These are phyloP conservation scores for Boletales sp. DNA, from an alignment of 768 basidiomycete species.

Conservation along the genomic window DNA sequence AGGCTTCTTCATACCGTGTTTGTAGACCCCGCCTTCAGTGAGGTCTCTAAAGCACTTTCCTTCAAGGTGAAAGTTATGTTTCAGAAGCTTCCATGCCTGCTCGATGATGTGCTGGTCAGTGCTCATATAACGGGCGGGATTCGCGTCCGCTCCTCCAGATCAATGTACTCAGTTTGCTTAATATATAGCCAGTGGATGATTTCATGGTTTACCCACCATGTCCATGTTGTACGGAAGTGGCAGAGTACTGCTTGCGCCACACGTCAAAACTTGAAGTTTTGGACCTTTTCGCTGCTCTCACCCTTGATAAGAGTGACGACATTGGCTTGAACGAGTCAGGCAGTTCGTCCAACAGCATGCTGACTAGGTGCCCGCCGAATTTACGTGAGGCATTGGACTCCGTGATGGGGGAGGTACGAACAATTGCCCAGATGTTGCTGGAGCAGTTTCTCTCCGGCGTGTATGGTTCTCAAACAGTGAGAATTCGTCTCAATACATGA, in stretches of 20 bases:
- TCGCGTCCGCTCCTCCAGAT: constrained; percentile 7
- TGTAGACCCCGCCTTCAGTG: constrained; percentile 12
- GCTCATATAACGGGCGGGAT: constrained; percentile 13
- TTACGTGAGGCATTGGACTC: constrained; percentile 20
- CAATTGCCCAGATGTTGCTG: constrained; percentile 16
- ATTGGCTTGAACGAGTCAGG: background rate
- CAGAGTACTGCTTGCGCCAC: constrained; percentile 27
- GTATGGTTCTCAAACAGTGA: constrained; percentile 20
- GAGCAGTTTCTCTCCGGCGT: constrained; percentile 16
- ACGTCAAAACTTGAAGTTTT: constrained; percentile 39
- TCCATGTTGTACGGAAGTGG: constrained; percentile 23
- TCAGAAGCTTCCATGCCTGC: constrained; percentile 2
- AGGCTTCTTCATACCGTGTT: constrained; percentile 17
- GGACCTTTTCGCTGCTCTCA: constrained; percentile 39
- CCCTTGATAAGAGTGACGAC: constrained; percentile 33
- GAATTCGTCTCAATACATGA: constrained; percentile 1
- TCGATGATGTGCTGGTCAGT: constrained; percentile 29
- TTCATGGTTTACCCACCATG: constrained; percentile 40
- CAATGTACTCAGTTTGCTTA: constrained; percentile 21
- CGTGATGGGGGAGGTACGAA: constrained; percentile 19
- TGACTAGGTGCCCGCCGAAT: constrained; percentile 7
- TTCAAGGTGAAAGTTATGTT: constrained; percentile 10
- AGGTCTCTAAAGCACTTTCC: constrained; percentile 10
- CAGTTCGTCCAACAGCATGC: background rate
- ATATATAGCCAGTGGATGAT: constrained; percentile 50